Evolutionary conservation across 176 grass and related monocot genomes (phyloP), one percentile per base, ranked within the genome.

Genomic region (Alopecurus myosuroides): DNA sequence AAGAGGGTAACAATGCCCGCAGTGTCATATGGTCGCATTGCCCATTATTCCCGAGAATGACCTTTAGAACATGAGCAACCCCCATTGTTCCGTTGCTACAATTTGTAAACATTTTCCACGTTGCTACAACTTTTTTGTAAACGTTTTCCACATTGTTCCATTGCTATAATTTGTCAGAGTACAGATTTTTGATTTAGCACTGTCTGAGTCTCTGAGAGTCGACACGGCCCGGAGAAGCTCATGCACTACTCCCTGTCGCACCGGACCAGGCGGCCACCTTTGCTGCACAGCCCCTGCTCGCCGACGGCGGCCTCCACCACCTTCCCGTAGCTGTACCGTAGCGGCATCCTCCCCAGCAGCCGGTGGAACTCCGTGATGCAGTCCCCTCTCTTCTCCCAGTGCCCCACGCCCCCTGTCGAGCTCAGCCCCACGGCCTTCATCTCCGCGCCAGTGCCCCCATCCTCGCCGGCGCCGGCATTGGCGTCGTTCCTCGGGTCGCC

Each of bases 341-440:
- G 91, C 18, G 93, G 93, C 97, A 98, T 98, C 62, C 83, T 84
- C 0, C 93, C 89, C 9, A 98, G 83, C 85, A 98, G 28, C 53
- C 90, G 88, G 87, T 98, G 96, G 61, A 98, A 98, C 87, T 92
- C 83, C 2, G 87, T 92, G 77, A 98, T 95, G 90, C 96, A 98
- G 7, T 88, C 78, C 20, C 97, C 97, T 63, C 91, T 75, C 88
- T 87, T 95, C 88, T 83, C 92, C 97, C 88, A 93, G 74, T 98
- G 97, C 14, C 48, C 70, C 23, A 17, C 50, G 39, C 88, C 89
- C 3, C 89, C 81, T 8, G 55, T 84, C 19, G 86, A 88, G 86
- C 97, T 95, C 68, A 98, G 73, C 9, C 91, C 88, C 5, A 76
- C 87, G 51, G 81, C 53, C 77, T 74, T 93, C 74, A 57, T 74